Evolutionary conservation across 2,329 filamentous ascomycete species (phyloP).

Genomic region (Colletotrichum orchidophilum): DNA sequence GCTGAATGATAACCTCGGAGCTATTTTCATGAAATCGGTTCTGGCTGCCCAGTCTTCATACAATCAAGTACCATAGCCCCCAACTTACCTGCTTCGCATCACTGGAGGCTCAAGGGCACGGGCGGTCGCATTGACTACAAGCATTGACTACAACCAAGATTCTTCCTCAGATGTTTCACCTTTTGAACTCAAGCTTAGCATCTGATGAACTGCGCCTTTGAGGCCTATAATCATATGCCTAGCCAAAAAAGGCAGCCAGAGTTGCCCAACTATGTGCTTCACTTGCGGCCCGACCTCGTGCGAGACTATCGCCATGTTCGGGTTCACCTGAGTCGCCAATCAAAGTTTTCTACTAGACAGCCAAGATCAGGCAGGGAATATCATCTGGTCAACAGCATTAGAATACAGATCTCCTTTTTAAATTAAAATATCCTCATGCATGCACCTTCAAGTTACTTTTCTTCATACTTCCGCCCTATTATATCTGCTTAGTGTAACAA

Average conservation of each 20-base stretch:
- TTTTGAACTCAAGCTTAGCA: neutral
- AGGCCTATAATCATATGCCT: neutral
- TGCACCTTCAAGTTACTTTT: no score
- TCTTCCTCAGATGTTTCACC: neutral
- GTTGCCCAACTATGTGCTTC: neutral
- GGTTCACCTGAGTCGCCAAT: no score
- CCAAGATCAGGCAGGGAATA: no score
- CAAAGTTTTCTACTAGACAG: no score
- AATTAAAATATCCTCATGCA: no score
- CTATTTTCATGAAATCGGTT: neutral
- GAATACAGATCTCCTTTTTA: no score
- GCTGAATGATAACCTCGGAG: no score
- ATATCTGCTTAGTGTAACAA: no score
- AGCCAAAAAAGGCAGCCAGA: neutral
- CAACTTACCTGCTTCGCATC: neutral
- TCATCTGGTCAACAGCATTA: no score
- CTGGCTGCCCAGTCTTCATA: neutral
- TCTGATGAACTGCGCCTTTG: neutral
- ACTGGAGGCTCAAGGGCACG: no score
- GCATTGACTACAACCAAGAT: neutral
- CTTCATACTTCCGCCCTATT: no score
- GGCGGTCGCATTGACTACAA: no score
- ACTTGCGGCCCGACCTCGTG: neutral
- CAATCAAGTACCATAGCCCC: neutral
- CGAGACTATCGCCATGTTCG: neutral